These are phyloP conservation scores for Hansfordia pulvinata DNA, from an alignment of 2,329 filamentous ascomycete genomes.

Conservation along the genomic window DNA sequence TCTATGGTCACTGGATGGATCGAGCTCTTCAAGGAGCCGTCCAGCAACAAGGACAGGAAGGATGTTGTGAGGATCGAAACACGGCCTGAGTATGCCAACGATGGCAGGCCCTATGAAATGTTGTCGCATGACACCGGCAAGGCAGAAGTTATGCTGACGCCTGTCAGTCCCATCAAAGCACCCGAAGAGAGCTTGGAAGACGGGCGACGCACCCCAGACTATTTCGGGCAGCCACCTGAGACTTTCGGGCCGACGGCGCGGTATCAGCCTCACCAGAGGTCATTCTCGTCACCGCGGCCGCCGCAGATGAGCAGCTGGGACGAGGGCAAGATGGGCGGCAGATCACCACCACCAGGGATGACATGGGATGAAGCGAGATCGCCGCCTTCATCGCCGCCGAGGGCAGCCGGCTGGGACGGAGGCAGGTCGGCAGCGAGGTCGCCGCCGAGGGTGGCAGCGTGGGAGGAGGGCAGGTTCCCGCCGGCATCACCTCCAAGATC, in stretches of 20 bases:
- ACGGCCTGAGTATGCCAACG: conserved; percentile 43
- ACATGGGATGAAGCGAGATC: too few species aligned
- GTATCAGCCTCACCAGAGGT: conserved; percentile 39
- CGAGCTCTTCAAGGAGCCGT: conserved; percentile 41
- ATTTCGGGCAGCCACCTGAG: conserved; percentile 29
- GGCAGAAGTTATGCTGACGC: conserved; percentile 35
- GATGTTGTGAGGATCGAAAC: conserved; percentile 90
- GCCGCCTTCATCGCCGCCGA: too few species aligned
- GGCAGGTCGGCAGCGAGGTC: too few species aligned
- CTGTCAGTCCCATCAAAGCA: conserved; percentile 25
- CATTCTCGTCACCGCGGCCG: conserved; percentile 41
- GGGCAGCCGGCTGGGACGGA: too few species aligned
- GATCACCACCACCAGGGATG: too few species aligned
- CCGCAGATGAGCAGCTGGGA: conserved; percentile 18
- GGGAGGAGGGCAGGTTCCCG: too few species aligned
- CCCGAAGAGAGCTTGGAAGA: conserved; percentile 14
- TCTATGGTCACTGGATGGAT: conserved; percentile 81
- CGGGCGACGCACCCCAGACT: conserved; percentile 37
- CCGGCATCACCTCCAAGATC: conserved; percentile 3
- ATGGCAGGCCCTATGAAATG: conserved; percentile 69
- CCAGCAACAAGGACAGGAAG: conserved; percentile 38
- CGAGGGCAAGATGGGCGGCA: too few species aligned
- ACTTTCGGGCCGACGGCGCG: conserved; percentile 19
- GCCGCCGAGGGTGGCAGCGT: too few species aligned
- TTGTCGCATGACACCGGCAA: conserved; percentile 44